Base-by-base conservation (phyloP, 805 yeast species). In the Blastobotrys robertii region DNA sequence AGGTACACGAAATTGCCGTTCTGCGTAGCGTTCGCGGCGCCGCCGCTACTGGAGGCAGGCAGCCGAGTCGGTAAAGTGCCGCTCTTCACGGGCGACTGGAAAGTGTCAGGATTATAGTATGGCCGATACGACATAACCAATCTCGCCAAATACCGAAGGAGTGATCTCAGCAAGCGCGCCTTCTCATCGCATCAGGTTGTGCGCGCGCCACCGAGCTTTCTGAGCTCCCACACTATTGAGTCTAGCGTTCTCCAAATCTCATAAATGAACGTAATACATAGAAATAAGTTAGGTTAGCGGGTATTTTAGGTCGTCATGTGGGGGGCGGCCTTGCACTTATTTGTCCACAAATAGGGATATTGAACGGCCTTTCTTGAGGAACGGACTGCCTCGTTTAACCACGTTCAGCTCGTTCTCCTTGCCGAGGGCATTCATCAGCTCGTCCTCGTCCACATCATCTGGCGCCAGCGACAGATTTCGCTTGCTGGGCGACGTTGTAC, bases 81-180 rank as follows among this genome's bases (percentile, higher is more conserved):
- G 63, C 59, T 30, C 63, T 54, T 39, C 62, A 68, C 46, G 50
- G 66, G 55, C 58, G 67, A 33, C 61, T 77, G 70, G 58, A 82
- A 82, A 1, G 79, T 65, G 19, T 71, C 79, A n/a, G 81, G 72
- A 58, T 80, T 77, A 55, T 79, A 76, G 59, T 82, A 82, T 2
- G 90, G 90, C 61, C 92, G 71, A 19, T 19, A 19, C 25, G 25
- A 19, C 42, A 71, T 19, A 19, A 6, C 25, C 25, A 19, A 19
- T 4, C 25, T 4, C 25, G 25, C 25, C 25, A 19, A 60, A 2
- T 13, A 19, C 25, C 25, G 25, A 19, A 19, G 25, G 25, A 19
- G 25, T 19, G 25, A 19, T 19, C 25, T 19, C 25, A 19, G 25
- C 25, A 19, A 19, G 25, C 25, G 25, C 25, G 25, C 25, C 25